These are phyloP conservation scores for Starmerella vitae DNA, from an alignment of 805 yeast genomes.

Conservation along the genomic window DNA sequence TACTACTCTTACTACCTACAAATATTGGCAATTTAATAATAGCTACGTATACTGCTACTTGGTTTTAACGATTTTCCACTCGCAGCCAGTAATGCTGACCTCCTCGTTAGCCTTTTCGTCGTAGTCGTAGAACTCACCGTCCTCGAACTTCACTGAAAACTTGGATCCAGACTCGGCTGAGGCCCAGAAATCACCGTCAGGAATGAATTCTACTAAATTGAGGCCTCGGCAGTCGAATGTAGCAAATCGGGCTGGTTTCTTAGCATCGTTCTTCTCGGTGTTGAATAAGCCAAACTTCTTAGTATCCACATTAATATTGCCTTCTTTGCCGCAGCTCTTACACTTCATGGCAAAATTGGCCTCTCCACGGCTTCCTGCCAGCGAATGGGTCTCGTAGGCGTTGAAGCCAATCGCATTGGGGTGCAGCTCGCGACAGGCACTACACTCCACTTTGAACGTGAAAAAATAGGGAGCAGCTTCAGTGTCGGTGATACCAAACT, in stretches of 20 bases:
- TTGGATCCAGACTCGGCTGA: conserved; percentile 41
- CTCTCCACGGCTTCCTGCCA: conserved; percentile 62
- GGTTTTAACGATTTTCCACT: conserved; percentile 43
- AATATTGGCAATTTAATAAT: no score
- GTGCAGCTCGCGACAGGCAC: conserved; percentile 66
- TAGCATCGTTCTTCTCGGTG: conserved; percentile 28
- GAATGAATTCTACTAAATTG: conserved; percentile 53
- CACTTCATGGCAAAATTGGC: conserved; percentile 75
- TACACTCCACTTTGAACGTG: conserved; percentile 60
- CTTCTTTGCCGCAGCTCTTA: conserved; percentile 40
- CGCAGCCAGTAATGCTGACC: conserved; percentile 64
- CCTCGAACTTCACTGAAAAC: conserved; percentile 56
- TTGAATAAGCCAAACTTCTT: conserved; percentile 24
- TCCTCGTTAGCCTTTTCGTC: conserved; percentile 74
- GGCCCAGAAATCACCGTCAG: conserved; percentile 30
- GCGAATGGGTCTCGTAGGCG: conserved; percentile 35
- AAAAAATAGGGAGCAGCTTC: conserved; percentile 55
- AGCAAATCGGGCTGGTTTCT: conserved; percentile 37
- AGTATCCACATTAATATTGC: conserved; percentile 25
- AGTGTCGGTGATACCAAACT: conserved; percentile 47
- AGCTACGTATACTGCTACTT: conserved; percentile 7
- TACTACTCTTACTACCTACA: no score
- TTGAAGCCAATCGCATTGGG: conserved; percentile 57
- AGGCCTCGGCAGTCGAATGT: conserved; percentile 79
- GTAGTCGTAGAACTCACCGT: conserved; percentile 88